Evolutionary conservation across 495 filamentous ascomycete species (phyloP), one percentile per base, ranked within the genome.

Genomic region (Aspergillus coremiiformis): DNA sequence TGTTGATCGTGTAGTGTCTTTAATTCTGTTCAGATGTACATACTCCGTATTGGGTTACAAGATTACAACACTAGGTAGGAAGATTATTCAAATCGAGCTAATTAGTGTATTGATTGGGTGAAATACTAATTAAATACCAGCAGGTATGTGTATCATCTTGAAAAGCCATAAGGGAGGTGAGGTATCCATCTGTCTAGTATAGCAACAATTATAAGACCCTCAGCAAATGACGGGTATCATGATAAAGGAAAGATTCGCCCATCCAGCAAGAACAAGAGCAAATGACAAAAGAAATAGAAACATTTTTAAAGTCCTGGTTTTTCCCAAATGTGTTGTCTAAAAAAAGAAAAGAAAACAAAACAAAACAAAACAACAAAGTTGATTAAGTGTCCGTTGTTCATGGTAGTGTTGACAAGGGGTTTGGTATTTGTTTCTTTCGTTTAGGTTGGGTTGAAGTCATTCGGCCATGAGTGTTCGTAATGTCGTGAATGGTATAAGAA

Each of bases 401-500:
- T 35, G 12, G 10, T 12, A 35, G 4, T 35, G 17, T 47, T 47
- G 24, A 11, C n/a, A 47, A 32, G 15, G 9, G 27, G 19, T 33
- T 30, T 35, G 9, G 17, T 19, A 29, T 30, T n/a, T 26, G 17
- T 29, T 30, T 17, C 12, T 20, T 15, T 26, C 22, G 5, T 27
- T 26, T 8, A 7, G 6, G 3, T 30, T 30, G 5, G 19, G 44
- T 46, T 35, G 24, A 50, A 24, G 44, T 54, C 55, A 54, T 58
- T 41, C 45, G 46, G 35, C 55, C 53, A 43, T 56, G 24, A 56
- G 26, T n/a, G 41, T 17, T 56, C 57, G 30, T 60, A 29, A 56
- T 19, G 17, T 55, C 55, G 27, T 61, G 12, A 41, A 19, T 26
- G 26, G 47, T 27, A 37, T 39, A 50, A 43, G 29, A 37, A 29